Conservation (phyloP, 495 filamentous ascomycete species). For the Oleoguttula mirabilis region DNA sequence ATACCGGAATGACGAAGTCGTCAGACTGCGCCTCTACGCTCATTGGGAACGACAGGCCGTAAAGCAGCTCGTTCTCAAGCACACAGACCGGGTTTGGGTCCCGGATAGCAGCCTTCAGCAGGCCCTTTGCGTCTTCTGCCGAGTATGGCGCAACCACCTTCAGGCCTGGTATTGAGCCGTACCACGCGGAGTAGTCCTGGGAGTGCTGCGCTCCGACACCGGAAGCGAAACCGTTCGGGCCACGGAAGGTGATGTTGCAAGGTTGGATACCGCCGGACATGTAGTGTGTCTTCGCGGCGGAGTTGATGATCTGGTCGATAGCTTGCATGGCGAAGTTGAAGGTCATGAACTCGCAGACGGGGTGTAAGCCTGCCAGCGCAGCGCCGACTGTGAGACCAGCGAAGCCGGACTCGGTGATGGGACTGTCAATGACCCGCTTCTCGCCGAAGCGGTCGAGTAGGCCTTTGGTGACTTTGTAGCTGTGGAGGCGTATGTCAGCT, state of each 20-base stretch:
- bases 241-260: constrained; percentile 98
- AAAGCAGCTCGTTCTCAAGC: constrained; percentile 95
- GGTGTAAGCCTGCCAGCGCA: constrained; percentile 85
- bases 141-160: constrained; percentile 96
- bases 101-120: constrained; percentile 93
- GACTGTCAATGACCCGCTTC: constrained; percentile 93
- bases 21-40: constrained; percentile 85
- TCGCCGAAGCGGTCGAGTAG: constrained; percentile 93
- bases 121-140: constrained; percentile 93
- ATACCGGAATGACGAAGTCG: constrained; percentile 79
- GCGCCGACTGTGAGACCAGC: constrained; percentile 83
- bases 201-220: constrained; percentile 97
- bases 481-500: constrained; percentile 24
- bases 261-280: constrained; percentile 99
- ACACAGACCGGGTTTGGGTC: constrained; percentile 95
- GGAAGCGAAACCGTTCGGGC: constrained; percentile 92
- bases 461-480: constrained; percentile 97
- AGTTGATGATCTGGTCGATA: constrained; percentile 99
- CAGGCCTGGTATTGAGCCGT: constrained; percentile 90
- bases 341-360: constrained; percentile 99
- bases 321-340: constrained; percentile 99
- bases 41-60: constrained; percentile 90
- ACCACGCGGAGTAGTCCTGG: constrained; percentile 97
- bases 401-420: constrained; percentile 96
- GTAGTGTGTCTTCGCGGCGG: constrained; percentile 96